Evolutionary conservation across 2,329 filamentous ascomycete species (phyloP).

Genomic region (Aspergillus novofumigatus): DNA sequence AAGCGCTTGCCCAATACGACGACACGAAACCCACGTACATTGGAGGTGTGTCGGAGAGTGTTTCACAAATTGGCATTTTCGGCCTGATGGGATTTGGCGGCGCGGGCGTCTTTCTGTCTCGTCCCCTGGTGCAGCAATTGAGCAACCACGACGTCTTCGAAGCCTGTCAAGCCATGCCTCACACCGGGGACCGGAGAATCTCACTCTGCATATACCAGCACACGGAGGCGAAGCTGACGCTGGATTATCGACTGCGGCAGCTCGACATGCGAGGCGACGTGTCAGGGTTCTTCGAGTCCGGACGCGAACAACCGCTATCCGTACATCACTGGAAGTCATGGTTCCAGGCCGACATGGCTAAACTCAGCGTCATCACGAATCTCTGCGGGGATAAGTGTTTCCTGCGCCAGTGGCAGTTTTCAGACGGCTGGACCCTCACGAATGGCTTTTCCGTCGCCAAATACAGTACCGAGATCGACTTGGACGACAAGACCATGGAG

Average conservation of each 20-base stretch:
- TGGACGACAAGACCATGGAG: constrained; percentile 47
- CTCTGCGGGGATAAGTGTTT: constrained; percentile 57
- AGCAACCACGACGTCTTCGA: constrained; percentile 42
- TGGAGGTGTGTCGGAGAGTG: constrained; percentile 56
- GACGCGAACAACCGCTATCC: constrained; percentile 48
- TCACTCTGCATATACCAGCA: constrained; percentile 55
- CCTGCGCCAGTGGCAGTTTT: constrained; percentile 52
- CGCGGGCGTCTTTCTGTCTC: constrained; percentile 56
- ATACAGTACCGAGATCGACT: constrained; percentile 45
- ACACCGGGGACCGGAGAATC: constrained; percentile 54
- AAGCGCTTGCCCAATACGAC: constrained; percentile 48
- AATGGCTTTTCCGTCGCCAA: constrained; percentile 57
- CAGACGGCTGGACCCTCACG: constrained; percentile 47
- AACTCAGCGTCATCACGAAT: constrained; percentile 47
- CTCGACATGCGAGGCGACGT: constrained; percentile 54
- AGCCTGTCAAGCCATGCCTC: constrained; percentile 45
- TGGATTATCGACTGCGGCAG: constrained; percentile 55
- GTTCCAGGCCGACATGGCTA: constrained; percentile 49
- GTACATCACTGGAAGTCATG: constrained; percentile 63
- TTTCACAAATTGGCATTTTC: constrained; percentile 48
- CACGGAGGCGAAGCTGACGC: constrained; percentile 52
- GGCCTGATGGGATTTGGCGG: constrained; percentile 60
- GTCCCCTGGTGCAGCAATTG: constrained; percentile 49
- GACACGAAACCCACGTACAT: constrained; percentile 50
- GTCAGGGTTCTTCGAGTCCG: constrained; percentile 59